These are phyloP conservation scores for Coleophoma eucalyptorum DNA, from an alignment of 2,329 filamentous ascomycete genomes.

Conservation along the genomic window DNA sequence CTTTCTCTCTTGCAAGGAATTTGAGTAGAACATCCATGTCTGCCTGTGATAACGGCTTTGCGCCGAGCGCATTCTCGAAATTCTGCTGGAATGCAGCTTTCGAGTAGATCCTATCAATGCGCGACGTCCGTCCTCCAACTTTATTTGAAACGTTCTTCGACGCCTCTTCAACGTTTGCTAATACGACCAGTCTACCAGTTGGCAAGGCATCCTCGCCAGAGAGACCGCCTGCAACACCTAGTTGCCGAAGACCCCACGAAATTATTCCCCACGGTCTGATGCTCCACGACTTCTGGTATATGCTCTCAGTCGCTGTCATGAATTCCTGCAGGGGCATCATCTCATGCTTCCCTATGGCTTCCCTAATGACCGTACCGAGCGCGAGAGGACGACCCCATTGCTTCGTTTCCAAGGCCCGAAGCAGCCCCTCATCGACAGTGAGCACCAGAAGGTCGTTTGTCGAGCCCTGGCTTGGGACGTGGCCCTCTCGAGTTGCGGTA, in stretches of 20 bases:
- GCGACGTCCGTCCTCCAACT: slow-evolving; percentile 37
- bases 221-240: slow-evolving; percentile 54
- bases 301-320: slow-evolving; percentile 57
- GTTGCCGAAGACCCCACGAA: slow-evolving; percentile 69
- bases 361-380: slow-evolving; percentile 71
- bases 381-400: slow-evolving; percentile 80
- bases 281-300: slow-evolving; percentile 68
- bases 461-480: slow-evolving; percentile 36
- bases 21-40: slow-evolving; percentile 69
- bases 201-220: slow-evolving; percentile 52
- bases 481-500: slow-evolving; percentile 62
- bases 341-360: slow-evolving; percentile 65
- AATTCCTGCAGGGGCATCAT: slow-evolving; percentile 73
- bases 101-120: slow-evolving; percentile 66
- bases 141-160: slow-evolving; percentile 49
- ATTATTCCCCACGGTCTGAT: slow-evolving; percentile 64
- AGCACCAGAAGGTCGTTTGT: slow-evolving; percentile 47
- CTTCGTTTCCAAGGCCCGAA: slow-evolving; percentile 67
- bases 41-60: slow-evolving; percentile 48
- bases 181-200: slow-evolving; percentile 60
- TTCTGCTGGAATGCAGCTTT: slow-evolving; percentile 58
- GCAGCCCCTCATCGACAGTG: slow-evolving; percentile 57
- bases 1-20: slow-evolving; percentile 67
- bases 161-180: slow-evolving; percentile 58
- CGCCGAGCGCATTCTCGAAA: slow-evolving; percentile 49